Evolutionary conservation across 1,284 basidiomycete species (phyloP).

Genomic region (Ganoderma sinense): DNA sequence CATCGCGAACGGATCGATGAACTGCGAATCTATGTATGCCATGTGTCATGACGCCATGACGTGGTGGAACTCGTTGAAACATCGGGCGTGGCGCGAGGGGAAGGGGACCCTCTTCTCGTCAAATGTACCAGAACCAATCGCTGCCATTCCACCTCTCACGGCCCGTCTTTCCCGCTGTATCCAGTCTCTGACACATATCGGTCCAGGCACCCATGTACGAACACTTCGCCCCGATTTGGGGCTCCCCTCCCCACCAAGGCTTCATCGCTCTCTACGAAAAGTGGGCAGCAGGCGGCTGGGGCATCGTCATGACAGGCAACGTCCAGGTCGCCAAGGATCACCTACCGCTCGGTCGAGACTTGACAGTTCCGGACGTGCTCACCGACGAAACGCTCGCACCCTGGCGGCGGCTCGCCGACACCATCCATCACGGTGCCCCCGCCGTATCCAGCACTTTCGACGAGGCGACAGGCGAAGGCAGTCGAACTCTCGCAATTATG

Average conservation of each 20-base stretch:
- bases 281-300: slow-evolving; percentile 87
- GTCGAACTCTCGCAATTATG: slow-evolving; percentile 65
- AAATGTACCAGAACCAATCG: no score
- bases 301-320: slow-evolving; percentile 92
- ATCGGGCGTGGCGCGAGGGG: no score
- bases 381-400: slow-evolving; percentile 52
- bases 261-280: slow-evolving; percentile 76
- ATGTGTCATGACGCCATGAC: no score
- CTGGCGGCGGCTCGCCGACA: slow-evolving; percentile 59
- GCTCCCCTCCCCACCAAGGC: slow-evolving; percentile 75
- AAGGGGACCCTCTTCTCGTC: no score
- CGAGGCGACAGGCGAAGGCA: background rate
- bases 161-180: background rate
- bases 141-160: no score
- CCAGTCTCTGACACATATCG: slow-evolving; percentile 20
- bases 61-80: no score
- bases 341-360: slow-evolving; percentile 84
- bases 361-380: slow-evolving; percentile 63
- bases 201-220: slow-evolving; percentile 85
- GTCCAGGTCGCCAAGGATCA: slow-evolving; percentile 80
- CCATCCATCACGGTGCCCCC: slow-evolving; percentile 52
- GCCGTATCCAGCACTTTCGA: slow-evolving; percentile 5
- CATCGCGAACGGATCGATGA: no score
- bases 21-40: no score
- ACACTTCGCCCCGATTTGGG: slow-evolving; percentile 71